Conservation (phyloP, 78 protist species). For the Mastigamoeba balamuthi region DNA sequence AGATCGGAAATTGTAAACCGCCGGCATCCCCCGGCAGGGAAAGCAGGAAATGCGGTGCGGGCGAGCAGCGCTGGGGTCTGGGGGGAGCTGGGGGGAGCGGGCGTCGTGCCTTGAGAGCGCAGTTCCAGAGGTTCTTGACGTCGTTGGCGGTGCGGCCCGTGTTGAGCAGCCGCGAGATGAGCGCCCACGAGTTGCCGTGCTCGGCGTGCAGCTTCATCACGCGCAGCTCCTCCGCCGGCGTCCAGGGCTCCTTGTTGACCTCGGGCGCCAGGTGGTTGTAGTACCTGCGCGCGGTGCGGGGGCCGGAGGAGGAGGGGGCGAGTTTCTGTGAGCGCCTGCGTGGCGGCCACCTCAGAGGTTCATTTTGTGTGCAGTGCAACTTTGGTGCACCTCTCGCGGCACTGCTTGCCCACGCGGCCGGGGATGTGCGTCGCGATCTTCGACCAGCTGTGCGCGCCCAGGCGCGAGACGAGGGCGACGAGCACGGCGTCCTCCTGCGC, state of each 20-base stretch:
- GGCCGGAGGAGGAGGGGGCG: neutral
- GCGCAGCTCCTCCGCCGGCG: constrained; percentile 67
- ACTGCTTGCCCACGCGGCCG: constrained; percentile 55
- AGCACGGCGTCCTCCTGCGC: constrained; percentile 36
- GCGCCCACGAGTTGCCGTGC: constrained; percentile 81
- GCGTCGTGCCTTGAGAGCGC: too few relatives aligned
- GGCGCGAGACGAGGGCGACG: constrained; percentile 13
- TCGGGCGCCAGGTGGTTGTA: constrained; percentile 77
- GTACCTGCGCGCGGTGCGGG: too few relatives aligned
- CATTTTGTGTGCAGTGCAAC: too few relatives aligned
- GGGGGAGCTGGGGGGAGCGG: too few relatives aligned
- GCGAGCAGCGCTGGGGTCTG: too few relatives aligned
- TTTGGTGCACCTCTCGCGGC: constrained; percentile 56
- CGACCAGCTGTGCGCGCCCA: constrained; percentile 54
- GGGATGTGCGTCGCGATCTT: constrained; percentile 37
- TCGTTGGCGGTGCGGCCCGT: constrained; percentile 87
- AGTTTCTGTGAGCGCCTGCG: too few relatives aligned
- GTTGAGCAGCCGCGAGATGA: constrained; percentile 53
- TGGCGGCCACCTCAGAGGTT: too few relatives aligned
- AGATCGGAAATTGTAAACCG: too few relatives aligned
- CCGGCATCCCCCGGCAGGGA: too few relatives aligned
- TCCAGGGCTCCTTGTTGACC: constrained; percentile 64
- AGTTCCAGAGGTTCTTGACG: constrained; percentile 87
- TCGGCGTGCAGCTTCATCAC: constrained; percentile 47
- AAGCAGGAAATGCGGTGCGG: too few relatives aligned